Evolutionary conservation across 129 eudicot species (phyloP), one percentile per base, ranked within the genome.

Genomic region (Centella asiatica): DNA sequence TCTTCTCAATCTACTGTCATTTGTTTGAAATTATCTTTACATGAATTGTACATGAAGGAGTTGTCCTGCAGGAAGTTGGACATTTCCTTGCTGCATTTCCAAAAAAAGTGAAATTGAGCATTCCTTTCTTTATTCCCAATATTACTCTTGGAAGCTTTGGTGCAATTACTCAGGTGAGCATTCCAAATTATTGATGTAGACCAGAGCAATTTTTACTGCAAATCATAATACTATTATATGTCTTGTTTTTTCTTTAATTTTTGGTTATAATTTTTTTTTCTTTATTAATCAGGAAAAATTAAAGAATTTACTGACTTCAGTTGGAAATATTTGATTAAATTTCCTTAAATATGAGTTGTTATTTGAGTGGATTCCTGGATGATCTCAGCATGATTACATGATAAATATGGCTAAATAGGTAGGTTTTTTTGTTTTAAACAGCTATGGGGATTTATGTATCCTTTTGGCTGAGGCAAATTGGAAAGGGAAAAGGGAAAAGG

Each of bases 111-210:
- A 88, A 88, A 76, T 74, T 93, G 46, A 78, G 99, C 75, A 93
- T 93, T 76, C 96, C 99, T 39, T 87, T 55, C 67, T 80, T 93
- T 61, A 85, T 93, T 72, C 96, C 99, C 2, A 93, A 93, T 70
- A 93, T 74, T 63, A 93, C 99, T 58, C 93, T 93, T 48, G 99
- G 99, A 69, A 87, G 89, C 75, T 93, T 93, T 72, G 99, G 99
- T 23, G 99, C 99, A 69, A 87, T 93, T 67, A 93, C 99, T 49
- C 99, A 87, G 99, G 99, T 93, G 44, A 36, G 51, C 34, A 57
- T 23, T 49, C 65, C 3, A 14, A n/a, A n/a, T 68, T 24, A 29
- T 68, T 20, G 32, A 15, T 45, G 25, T 29, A 50, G n/a, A n/a
- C n/a, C n/a, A 9, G 24, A 24, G 4, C 19, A 34, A n/a, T 58